These are phyloP conservation scores for Colletotrichum sidae DNA, from an alignment of 2,329 filamentous ascomycete genomes.

Conservation along the genomic window DNA sequence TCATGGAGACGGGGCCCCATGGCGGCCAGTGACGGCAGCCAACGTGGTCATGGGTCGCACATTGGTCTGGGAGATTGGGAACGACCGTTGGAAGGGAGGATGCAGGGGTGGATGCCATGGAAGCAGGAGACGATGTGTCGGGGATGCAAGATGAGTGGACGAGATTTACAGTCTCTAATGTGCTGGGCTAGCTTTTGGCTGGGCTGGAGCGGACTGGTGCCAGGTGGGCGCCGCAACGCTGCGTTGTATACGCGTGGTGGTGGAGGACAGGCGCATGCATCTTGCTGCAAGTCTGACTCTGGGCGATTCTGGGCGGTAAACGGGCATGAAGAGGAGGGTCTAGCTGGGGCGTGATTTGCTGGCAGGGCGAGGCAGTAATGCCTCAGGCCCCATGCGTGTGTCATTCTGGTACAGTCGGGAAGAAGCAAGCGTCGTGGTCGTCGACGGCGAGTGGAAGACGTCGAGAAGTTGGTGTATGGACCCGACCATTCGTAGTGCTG, in stretches of 20 bases:
- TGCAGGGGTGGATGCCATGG: slow-evolving; percentile 20
- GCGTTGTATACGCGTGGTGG: slow-evolving; percentile 30
- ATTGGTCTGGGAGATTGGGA: slow-evolving; percentile 35
- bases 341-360: slow-evolving; percentile 26
- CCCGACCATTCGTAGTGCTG: not conserved
- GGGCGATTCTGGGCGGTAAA: slow-evolving; percentile 36
- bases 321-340: slow-evolving; percentile 30
- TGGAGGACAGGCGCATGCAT: slow-evolving; percentile 12
- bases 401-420: slow-evolving; percentile 12
- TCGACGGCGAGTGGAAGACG: slow-evolving; percentile 1
- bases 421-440: not conserved
- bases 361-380: slow-evolving; percentile 30
- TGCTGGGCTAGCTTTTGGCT: too few species aligned
- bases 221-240: slow-evolving; percentile 26
- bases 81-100: slow-evolving; percentile 36
- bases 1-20: slow-evolving; percentile 19
- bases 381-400: slow-evolving; percentile 30
- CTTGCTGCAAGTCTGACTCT: slow-evolving; percentile 28
- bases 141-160: slow-evolving; percentile 19
- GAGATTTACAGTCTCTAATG: not conserved
- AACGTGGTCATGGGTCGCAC: slow-evolving; percentile 38
- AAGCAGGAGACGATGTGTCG: slow-evolving; percentile 1
- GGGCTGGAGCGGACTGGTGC: not conserved
- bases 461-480: slow-evolving; percentile 7
- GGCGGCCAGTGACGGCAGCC: slow-evolving; percentile 34